Percentiles rank a stretch among this genome's conserved stretches.
phyloP scores from a whole-genome alignment of 2,329 filamentous ascomycete species.

The Fusarium buharicum region DNA sequence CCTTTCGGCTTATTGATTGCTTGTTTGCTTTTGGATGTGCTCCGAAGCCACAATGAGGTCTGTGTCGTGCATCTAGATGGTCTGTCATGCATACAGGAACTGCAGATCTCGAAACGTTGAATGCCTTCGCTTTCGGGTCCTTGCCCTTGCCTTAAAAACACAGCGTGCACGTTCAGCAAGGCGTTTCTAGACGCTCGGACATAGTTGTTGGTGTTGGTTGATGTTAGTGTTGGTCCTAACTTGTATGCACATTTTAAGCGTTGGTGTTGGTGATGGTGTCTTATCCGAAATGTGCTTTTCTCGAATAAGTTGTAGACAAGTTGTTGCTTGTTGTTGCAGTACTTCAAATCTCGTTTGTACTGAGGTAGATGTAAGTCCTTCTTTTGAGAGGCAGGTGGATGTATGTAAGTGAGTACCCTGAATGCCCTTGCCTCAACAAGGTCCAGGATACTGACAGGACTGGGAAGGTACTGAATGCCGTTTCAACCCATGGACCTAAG shows the following conservation, averaged over 20 bases:
- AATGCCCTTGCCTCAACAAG: neutral
- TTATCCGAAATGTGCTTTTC: neutral
- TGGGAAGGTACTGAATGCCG: slow-evolving; percentile 1
- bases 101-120: slow-evolving; percentile 8
- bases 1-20: slow-evolving; percentile 6
- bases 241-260: neutral
- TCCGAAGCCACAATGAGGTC: slow-evolving; percentile 22
- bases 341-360: too few relatives aligned
- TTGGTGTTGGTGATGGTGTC: slow-evolving; percentile 11
- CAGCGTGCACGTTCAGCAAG: slow-evolving; percentile 9
- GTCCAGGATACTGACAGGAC: neutral
- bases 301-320: too few relatives aligned
- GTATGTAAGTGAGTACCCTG: neutral
- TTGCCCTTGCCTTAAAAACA: neutral
- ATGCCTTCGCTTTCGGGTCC: slow-evolving; percentile 7
- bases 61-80: slow-evolving; percentile 16
- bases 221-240: slow-evolving; percentile 5
- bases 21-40: neutral
- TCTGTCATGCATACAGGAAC: slow-evolving; percentile 25
- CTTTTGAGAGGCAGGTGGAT: neutral
- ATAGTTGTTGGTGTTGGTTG: neutral
- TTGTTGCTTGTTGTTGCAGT: too few relatives aligned
- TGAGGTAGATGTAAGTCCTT: neutral
- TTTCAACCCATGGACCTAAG: neutral
- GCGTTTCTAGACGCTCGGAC: slow-evolving; percentile 21